These are phyloP conservation scores for Annulohypoxylon moriforme DNA, from an alignment of 495 filamentous ascomycete species.

Conservation along the genomic window DNA sequence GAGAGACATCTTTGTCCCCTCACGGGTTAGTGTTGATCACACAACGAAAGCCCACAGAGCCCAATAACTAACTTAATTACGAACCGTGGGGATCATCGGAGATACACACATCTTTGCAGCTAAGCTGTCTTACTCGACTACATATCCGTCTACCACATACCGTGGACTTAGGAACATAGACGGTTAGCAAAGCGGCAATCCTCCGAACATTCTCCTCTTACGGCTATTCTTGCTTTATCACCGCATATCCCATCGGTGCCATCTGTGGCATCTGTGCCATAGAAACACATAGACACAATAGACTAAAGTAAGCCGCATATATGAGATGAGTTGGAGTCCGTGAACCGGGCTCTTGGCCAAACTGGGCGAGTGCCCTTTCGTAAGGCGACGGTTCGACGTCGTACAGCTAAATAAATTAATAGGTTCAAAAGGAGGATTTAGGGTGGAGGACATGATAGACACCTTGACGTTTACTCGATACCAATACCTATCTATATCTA, in stretches of 20 bases:
- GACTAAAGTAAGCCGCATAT: conserved; percentile 13
- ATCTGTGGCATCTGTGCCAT: background rate
- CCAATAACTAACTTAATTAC: background rate
- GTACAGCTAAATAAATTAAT: conserved; percentile 8
- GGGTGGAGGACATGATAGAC: background rate
- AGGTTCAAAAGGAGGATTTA: background rate
- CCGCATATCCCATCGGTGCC: background rate
- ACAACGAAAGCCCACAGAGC: background rate
- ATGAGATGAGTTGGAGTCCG: conserved; percentile 12
- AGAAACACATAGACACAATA: background rate
- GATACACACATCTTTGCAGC: background rate
- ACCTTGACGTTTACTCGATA: background rate
- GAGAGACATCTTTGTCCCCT: conserved; percentile 2
- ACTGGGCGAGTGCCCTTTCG: conserved; percentile 20
- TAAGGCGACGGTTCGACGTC: conserved; percentile 25
- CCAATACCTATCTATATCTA: background rate
- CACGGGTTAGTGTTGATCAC: conserved; percentile 1
- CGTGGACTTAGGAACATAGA: too few relatives aligned
- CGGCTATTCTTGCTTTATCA: background rate
- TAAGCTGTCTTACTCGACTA: conserved; percentile 11
- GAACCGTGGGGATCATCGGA: conserved; percentile 9
- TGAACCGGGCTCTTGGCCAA: conserved; percentile 37
- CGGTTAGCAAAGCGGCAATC: background rate
- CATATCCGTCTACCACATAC: background rate
- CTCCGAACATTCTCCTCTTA: background rate